Evolutionary conservation across 208 protist species (phyloP).

Genomic region (Leishmania tarentolae): DNA sequence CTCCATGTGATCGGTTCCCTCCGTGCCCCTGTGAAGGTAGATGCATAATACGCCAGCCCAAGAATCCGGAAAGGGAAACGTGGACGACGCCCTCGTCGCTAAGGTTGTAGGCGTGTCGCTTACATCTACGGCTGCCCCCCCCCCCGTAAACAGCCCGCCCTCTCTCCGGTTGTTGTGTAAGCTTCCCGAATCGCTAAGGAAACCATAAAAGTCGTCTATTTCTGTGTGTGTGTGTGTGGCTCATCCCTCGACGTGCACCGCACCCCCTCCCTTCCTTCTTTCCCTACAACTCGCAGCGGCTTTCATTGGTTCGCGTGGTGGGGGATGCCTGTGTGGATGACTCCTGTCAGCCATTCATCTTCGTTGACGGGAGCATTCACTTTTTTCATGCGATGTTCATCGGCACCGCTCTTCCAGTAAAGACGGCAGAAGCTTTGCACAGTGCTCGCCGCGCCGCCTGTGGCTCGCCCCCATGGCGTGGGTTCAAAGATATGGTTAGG

Average conservation of each 20-base stretch:
- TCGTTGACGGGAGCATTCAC: background rate
- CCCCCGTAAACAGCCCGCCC: background rate
- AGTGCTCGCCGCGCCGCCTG: background rate
- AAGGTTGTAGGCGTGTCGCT: background rate
- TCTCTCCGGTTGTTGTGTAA: background rate
- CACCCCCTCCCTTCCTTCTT: background rate
- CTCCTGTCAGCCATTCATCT: background rate
- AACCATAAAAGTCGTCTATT: background rate
- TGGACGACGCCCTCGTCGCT: background rate
- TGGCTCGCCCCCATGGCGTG: background rate
- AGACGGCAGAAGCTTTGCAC: too few species aligned
- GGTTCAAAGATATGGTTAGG: background rate
- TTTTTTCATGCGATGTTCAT: too few species aligned
- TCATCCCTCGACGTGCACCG: background rate
- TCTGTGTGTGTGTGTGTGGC: background rate
- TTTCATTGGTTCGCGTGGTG: too few species aligned
- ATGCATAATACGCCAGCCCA: background rate
- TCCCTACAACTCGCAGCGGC: too few species aligned
- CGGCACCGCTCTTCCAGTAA: too few species aligned
- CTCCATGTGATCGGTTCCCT: background rate
- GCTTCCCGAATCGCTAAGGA: constrained; percentile 1
- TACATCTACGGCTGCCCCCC: background rate
- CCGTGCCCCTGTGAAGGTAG: background rate
- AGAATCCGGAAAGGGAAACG: background rate
- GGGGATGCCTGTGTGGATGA: background rate